phyloP scores from a whole-genome alignment of 495 filamentous ascomycete species.

The Aspergillus egyptiacus region DNA sequence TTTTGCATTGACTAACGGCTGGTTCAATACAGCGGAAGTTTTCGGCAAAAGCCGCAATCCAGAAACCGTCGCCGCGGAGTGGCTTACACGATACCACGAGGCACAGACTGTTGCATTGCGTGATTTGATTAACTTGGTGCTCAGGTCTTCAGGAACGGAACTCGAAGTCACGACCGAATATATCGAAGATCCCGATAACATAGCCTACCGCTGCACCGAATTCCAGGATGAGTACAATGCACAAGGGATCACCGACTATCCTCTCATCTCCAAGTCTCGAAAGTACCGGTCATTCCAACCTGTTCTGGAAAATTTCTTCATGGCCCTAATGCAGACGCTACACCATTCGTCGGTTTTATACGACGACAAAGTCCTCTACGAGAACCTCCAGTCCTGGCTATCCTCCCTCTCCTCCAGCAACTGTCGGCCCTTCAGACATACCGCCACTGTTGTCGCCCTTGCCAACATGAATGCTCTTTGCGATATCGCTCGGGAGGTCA shows the following conservation, averaged over 20 bases:
- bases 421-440: slow-evolving; percentile 87
- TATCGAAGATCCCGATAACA: slow-evolving; percentile 79
- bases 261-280: slow-evolving; percentile 77
- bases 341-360: slow-evolving; percentile 72
- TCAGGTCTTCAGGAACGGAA: slow-evolving; percentile 76
- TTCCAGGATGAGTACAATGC: slow-evolving; percentile 75
- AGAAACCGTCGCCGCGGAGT: slow-evolving; percentile 73
- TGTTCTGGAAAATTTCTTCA: slow-evolving; percentile 70
- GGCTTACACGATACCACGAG: slow-evolving; percentile 67
- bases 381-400: slow-evolving; percentile 83
- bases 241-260: slow-evolving; percentile 81
- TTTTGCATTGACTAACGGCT: slow-evolving; percentile 12
- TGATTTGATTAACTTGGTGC: slow-evolving; percentile 82
- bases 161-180: slow-evolving; percentile 67
- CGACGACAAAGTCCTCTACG: slow-evolving; percentile 64
- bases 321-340: slow-evolving; percentile 63
- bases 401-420: slow-evolving; percentile 75
- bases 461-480: slow-evolving; percentile 67
- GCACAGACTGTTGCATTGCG: slow-evolving; percentile 63
- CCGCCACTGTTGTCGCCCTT: slow-evolving; percentile 74
- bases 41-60: slow-evolving; percentile 64
- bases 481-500: slow-evolving; percentile 53
- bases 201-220: slow-evolving; percentile 60
- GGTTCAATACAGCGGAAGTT: slow-evolving; percentile 56
- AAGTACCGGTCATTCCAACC: slow-evolving; percentile 66